phyloP scores from a whole-genome alignment of 805 yeast species.

The Pichia ethanolica region DNA sequence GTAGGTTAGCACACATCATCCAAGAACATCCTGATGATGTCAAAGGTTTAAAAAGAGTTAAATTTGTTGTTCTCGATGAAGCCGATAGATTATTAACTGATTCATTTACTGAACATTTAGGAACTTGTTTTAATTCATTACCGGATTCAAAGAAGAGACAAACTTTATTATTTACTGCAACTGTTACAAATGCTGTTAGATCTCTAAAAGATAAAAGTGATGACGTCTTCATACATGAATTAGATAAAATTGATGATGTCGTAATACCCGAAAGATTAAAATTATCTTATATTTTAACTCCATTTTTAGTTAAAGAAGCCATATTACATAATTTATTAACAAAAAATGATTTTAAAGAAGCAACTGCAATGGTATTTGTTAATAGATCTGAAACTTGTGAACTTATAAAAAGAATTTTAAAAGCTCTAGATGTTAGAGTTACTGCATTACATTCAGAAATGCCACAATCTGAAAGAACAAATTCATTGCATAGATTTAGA shows the following conservation, averaged over 20 bases:
- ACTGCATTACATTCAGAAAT: conserved; percentile 90
- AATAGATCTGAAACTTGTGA: conserved; percentile 91
- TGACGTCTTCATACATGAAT: conserved; percentile 65
- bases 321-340: conserved; percentile 65
- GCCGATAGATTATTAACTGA: conserved; percentile 87
- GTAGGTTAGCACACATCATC: conserved; percentile 84
- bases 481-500: conserved; percentile 84
- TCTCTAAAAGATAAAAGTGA: conserved; percentile 59
- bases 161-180: conserved; percentile 89
- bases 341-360: conserved; percentile 51
- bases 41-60: conserved; percentile 67
- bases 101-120: conserved; percentile 74
- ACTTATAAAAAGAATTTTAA: conserved; percentile 66
- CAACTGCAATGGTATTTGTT: conserved; percentile 81
- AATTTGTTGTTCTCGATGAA: conserved; percentile 85
- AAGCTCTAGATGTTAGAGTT: conserved; percentile 67
- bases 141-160: conserved; percentile 74
- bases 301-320: conserved; percentile 86
- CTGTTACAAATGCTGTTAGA: conserved; percentile 88
- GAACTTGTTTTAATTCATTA: conserved; percentile 59
- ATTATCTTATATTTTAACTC: conserved; percentile 66
- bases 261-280: conserved; percentile 71
- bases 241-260: conserved; percentile 63
- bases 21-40: conserved; percentile 86
- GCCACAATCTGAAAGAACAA: conserved; percentile 88